Percentiles rank a stretch among this genome's conserved stretches.
phyloP scores from a whole-genome alignment of 768 basidiomycete species.

The Psilocybe azurescens region DNA sequence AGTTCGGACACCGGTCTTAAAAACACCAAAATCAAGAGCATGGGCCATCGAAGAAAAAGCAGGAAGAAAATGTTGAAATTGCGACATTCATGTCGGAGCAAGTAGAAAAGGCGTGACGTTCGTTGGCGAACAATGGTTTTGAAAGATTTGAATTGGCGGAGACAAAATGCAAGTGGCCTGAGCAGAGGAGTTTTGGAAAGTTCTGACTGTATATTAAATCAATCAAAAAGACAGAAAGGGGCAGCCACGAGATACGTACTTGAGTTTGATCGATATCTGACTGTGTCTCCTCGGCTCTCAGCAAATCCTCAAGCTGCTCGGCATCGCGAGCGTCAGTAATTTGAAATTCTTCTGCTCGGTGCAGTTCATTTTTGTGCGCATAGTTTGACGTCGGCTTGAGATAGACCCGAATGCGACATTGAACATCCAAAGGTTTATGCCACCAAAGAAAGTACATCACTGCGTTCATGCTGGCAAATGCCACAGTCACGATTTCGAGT shows the following conservation, averaged over 20 bases:
- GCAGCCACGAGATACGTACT: not conserved
- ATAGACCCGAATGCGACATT: slow-evolving; percentile 6
- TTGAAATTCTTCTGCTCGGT: not conserved
- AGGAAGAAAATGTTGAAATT: not conserved
- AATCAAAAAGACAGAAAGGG: not conserved
- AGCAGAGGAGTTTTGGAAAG: not conserved
- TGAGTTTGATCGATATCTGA: not conserved
- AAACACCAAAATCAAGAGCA: not conserved
- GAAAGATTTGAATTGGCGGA: not conserved
- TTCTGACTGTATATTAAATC: not conserved
- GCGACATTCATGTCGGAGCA: not conserved
- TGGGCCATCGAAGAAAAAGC: not conserved
- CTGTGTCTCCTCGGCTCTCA: not conserved
- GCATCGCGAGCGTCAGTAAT: not conserved
- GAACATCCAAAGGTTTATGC: slow-evolving; percentile 39
- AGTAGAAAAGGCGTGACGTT: no score
- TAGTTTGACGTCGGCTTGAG: not conserved
- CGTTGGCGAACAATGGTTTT: not conserved
- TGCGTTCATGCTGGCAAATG: slow-evolving; percentile 33
- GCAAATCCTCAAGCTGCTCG: not conserved
- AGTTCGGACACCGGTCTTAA: not conserved
- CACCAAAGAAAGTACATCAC: slow-evolving; percentile 39
- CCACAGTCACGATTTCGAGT: slow-evolving; percentile 41
- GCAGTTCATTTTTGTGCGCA: not conserved
- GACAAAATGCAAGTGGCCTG: not conserved